Conservation (phyloP, 2,329 filamentous ascomycete genomes). For the Nemania sp. region DNA sequence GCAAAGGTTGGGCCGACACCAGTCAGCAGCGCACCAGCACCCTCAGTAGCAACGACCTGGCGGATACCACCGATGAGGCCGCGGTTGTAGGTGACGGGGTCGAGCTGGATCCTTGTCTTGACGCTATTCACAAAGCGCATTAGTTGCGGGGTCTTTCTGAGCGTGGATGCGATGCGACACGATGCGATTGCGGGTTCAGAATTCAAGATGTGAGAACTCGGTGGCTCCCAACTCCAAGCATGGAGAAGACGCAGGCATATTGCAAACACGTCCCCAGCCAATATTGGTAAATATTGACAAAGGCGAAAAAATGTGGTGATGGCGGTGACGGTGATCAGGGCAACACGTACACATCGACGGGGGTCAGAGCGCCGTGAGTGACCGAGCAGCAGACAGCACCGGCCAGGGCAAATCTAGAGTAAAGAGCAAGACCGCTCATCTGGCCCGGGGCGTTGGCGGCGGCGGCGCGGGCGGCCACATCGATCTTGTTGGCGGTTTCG, state of each 20-base stretch:
- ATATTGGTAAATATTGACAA: too few species aligned
- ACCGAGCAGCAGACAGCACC: slow-evolving; percentile 97
- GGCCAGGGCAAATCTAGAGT: slow-evolving; percentile 95
- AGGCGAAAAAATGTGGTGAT: too few species aligned
- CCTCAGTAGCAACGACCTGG: slow-evolving; percentile 71
- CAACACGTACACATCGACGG: slow-evolving; percentile 94
- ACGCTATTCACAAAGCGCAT: slow-evolving; percentile 54
- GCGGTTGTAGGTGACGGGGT: slow-evolving; percentile 73
- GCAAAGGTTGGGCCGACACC: slow-evolving; percentile 73
- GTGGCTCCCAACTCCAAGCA: slow-evolving; percentile 9
- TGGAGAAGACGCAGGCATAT: neutral
- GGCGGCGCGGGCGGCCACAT: slow-evolving; percentile 27
- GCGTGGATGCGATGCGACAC: too few species aligned
- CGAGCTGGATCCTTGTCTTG: slow-evolving; percentile 80
- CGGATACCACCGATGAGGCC: slow-evolving; percentile 74
- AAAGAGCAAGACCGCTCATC: slow-evolving; percentile 57
- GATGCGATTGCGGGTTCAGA: neutral
- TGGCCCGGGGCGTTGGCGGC: too few species aligned
- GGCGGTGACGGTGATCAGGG: neutral
- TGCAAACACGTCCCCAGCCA: too few species aligned
- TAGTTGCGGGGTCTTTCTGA: slow-evolving; percentile 5
- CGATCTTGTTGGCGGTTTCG: slow-evolving; percentile 34
- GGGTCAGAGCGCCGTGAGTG: slow-evolving; percentile 95
- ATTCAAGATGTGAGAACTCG: too few species aligned
- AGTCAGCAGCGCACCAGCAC: slow-evolving; percentile 71